Percentiles rank a stretch among this genome's conserved stretches.
Evolutionary conservation across 2,329 filamentous ascomycete genomes (phyloP).

Genomic region (Lachnellula occidentalis): DNA sequence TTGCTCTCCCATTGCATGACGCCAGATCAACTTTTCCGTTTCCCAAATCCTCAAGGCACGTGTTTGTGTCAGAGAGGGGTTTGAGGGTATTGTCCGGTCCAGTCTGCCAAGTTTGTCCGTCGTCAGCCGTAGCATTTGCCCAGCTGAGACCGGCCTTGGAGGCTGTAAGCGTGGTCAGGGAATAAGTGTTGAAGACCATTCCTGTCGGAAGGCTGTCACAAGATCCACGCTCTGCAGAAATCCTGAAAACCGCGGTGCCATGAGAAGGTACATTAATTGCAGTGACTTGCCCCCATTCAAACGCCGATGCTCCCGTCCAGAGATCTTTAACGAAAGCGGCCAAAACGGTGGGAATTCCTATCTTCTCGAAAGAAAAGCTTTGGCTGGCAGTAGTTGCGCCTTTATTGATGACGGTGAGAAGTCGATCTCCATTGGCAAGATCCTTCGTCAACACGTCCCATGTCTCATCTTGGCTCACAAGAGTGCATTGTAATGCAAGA

Average conservation of each 20-base stretch:
- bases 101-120: constrained; percentile 40
- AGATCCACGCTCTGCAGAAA: constrained; percentile 26
- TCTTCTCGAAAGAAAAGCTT: constrained; percentile 23
- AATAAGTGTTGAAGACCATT: constrained; percentile 45
- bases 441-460: constrained; percentile 44
- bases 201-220: constrained; percentile 36
- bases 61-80: constrained; percentile 31
- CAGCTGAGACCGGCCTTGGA: constrained; percentile 27
- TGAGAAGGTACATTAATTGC: constrained; percentile 36
- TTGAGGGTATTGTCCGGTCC: constrained; percentile 32
- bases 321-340: constrained; percentile 36
- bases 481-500: constrained; percentile 33
- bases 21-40: constrained; percentile 24
- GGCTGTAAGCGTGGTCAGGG: constrained; percentile 37
- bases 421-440: constrained; percentile 41
- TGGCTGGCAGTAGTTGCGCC: constrained; percentile 32
- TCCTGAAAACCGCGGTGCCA: constrained; percentile 35
- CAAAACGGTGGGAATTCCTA: constrained; percentile 24
- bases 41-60: constrained; percentile 37
- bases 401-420: constrained; percentile 43
- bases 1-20: constrained; percentile 32
- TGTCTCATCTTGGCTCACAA: constrained; percentile 38
- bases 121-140: constrained; percentile 33
- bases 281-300: constrained; percentile 29
- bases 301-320: constrained; percentile 37